Conservation (phyloP, 352 stramenopile genomes). For the Globisporangium cylindrosporum region DNA sequence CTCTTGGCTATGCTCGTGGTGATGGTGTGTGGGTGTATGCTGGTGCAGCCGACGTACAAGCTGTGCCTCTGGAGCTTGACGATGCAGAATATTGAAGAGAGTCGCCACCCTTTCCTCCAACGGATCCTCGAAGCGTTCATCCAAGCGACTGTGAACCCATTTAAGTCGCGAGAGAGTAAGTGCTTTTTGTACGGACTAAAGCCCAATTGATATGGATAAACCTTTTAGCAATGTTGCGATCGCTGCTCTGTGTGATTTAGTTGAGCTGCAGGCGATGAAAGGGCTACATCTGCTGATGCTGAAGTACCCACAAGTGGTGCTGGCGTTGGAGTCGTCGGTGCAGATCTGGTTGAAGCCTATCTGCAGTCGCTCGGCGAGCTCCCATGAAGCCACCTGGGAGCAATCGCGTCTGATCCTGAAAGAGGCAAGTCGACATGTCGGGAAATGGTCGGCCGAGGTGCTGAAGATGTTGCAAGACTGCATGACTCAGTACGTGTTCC, state of each 20-base stretch:
- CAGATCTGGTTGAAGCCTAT: constrained; percentile 50
- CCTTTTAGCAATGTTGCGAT: background rate
- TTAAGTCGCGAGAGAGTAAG: constrained; percentile 53
- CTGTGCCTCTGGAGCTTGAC: constrained; percentile 63
- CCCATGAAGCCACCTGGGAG: constrained; percentile 42
- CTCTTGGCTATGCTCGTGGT: background rate
- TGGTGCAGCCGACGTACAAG: constrained; percentile 54
- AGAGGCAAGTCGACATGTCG: constrained; percentile 33
- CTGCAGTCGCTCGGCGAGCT: constrained; percentile 52
- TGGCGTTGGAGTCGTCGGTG: constrained; percentile 25
- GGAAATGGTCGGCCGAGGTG: constrained; percentile 33
- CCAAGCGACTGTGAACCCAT: constrained; percentile 68
- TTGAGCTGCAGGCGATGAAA: constrained; percentile 64
- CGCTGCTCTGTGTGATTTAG: background rate
- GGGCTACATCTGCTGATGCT: constrained; percentile 49
- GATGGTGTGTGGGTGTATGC: background rate
- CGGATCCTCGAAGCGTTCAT: constrained; percentile 60
- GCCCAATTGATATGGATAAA: background rate
- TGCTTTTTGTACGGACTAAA: too few species aligned
- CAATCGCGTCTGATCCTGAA: constrained; percentile 45
- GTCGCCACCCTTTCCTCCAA: constrained; percentile 43
- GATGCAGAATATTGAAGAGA: constrained; percentile 52
- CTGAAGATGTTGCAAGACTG: constrained; percentile 34
- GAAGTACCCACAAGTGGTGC: constrained; percentile 47
- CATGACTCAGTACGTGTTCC: constrained; percentile 46